These are phyloP conservation scores for Physcomitrellopsis africana DNA, from an alignment of 225 moss, liverwort and hornwort species.

Conservation along the genomic window DNA sequence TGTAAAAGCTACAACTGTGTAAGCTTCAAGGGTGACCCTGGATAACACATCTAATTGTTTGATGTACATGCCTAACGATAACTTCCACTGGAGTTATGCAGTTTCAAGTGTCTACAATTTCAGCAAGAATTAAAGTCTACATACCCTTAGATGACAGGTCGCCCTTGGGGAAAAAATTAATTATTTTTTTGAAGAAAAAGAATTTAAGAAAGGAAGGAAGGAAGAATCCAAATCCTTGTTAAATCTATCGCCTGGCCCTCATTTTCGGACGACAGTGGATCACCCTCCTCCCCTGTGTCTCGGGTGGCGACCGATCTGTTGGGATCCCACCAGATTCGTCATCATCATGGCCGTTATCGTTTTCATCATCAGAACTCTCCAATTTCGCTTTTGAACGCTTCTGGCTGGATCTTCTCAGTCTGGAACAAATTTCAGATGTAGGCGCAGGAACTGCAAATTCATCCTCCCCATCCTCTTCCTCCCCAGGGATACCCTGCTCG, in stretches of 20 bases:
- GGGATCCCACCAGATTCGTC: conserved; percentile 33
- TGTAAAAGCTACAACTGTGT: conserved; percentile 13
- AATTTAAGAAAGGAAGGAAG: no score
- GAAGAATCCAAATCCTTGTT: conserved; percentile 12
- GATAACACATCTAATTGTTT: conserved; percentile 13
- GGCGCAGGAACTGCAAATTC: conserved; percentile 30
- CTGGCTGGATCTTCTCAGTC: conserved; percentile 27
- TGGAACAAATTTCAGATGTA: conserved; percentile 17
- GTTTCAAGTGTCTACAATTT: conserved; percentile 14
- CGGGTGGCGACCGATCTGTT: conserved; percentile 27
- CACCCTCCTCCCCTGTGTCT: conserved; percentile 42
- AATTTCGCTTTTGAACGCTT: conserved; percentile 45
- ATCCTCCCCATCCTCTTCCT: conserved; percentile 41
- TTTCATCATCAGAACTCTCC: conserved; percentile 47
- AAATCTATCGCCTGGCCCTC: conserved; percentile 48
- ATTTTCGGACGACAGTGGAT: conserved; percentile 47
- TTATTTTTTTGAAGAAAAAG: no score
- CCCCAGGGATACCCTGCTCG: conserved; percentile 32
- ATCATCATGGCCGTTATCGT: conserved; percentile 37
- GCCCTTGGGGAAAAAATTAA: no score
- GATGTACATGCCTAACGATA: conserved; percentile 18
- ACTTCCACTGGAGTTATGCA: conserved; percentile 13
- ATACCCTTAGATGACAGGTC: conserved; percentile 25
- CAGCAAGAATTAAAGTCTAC: conserved; percentile 25
- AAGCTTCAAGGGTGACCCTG: not conserved